Conservation (phyloP, 768 basidiomycete genomes). For the Lactarius indigo region DNA sequence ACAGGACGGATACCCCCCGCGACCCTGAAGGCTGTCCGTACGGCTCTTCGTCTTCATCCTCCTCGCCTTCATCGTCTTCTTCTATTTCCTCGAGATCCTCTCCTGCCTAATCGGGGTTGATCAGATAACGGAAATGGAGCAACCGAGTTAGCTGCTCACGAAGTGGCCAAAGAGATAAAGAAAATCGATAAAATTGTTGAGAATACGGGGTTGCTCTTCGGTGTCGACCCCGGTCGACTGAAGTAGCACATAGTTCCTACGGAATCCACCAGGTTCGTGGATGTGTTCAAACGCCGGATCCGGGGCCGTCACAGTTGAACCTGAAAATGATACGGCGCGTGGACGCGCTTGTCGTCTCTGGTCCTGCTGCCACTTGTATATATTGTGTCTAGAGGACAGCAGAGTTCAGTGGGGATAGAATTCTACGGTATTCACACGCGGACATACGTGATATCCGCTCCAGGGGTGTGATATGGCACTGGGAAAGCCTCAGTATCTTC, state of each 20-base stretch:
- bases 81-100: conserved; percentile 76
- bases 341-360: conserved; percentile 57
- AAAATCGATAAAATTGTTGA: conserved; percentile 92
- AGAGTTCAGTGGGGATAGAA: background rate
- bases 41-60: conserved; percentile 30
- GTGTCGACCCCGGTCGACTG: conserved; percentile 60
- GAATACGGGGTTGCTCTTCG: conserved; percentile 45
- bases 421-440: background rate
- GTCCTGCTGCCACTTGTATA: conserved; percentile 93
- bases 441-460: conserved; percentile 90
- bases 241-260: conserved; percentile 80
- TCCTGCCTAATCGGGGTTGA: conserved; percentile 58
- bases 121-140: conserved; percentile 5
- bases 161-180: conserved; percentile 94
- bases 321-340: conserved; percentile 70
- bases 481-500: conserved; percentile 73
- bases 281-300: conserved; percentile 90
- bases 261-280: conserved; percentile 92
- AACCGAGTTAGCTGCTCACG: conserved; percentile 47
- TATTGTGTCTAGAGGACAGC: conserved; percentile 57
- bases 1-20: background rate
- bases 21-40: conserved; percentile 21
- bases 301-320: conserved; percentile 44
- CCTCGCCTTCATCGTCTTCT: conserved; percentile 51
- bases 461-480: conserved; percentile 83